These are phyloP conservation scores for Emydomyces testavorans DNA, from an alignment of 2,329 filamentous ascomycete genomes.

Conservation along the genomic window DNA sequence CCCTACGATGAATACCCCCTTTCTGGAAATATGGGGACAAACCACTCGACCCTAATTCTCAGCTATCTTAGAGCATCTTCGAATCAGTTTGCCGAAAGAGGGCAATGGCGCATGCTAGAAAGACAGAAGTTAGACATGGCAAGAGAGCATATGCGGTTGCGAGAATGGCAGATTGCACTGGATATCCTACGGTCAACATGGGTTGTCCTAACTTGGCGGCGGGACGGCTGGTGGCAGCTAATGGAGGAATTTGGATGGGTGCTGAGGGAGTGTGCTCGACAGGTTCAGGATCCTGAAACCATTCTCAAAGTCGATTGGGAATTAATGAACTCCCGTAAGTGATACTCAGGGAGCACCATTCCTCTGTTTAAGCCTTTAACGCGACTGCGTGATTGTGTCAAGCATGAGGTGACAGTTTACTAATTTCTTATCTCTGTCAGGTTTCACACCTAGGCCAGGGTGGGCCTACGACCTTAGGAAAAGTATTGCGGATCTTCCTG, in stretches of 20 bases:
- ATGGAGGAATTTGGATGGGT: slow-evolving; percentile 44
- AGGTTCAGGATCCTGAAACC: slow-evolving; percentile 37
- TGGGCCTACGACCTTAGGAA: slow-evolving; percentile 39
- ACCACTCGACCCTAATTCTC: slow-evolving; percentile 43
- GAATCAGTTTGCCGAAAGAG: slow-evolving; percentile 41
- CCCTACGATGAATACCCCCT: slow-evolving; percentile 45
- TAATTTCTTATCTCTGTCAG: slow-evolving; percentile 18
- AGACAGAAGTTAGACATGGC: slow-evolving; percentile 45
- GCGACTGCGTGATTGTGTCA: no score
- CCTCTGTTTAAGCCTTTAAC: neutral
- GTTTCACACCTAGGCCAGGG: slow-evolving; percentile 27
- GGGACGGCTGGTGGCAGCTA: slow-evolving; percentile 48
- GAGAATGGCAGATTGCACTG: slow-evolving; percentile 42
- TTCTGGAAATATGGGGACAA: slow-evolving; percentile 35
- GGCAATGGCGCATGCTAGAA: slow-evolving; percentile 45
- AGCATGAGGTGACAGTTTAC: neutral
- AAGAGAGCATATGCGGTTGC: slow-evolving; percentile 42
- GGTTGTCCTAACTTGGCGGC: slow-evolving; percentile 47
- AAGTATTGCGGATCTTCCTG: slow-evolving; percentile 33
- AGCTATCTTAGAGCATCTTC: slow-evolving; percentile 39
- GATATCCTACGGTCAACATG: slow-evolving; percentile 44
- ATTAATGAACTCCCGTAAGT: slow-evolving; percentile 33
- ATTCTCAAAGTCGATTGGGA: slow-evolving; percentile 48
- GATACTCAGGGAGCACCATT: neutral
- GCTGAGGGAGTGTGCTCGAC: slow-evolving; percentile 43